Base-by-base conservation (phyloP, 805 yeast species). In the Wickerhamiella siamensis region DNA sequence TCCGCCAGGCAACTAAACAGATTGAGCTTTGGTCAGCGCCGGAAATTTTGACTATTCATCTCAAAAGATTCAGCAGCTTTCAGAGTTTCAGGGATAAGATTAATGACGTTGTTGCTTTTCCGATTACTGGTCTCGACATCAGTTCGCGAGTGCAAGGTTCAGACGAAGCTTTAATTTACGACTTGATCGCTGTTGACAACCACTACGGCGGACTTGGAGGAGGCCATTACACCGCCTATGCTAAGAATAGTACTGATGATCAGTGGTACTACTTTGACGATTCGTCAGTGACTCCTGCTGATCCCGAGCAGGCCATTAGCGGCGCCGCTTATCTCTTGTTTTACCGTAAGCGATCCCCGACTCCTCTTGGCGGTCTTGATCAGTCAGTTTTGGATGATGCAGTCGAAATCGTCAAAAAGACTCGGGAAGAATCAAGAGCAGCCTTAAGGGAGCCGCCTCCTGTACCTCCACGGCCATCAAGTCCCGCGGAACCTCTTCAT, bases 171-270 rank as follows among this genome's bases (percentile, higher is more conserved):
- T 51, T 60, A n/a, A 56, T 82, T 1, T 88, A 88, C 59, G 97
- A 91, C 56, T 64, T 91, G 47, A 69, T 83, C 52, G 97, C 91
- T 0, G 95, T 91, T 18, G 97, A 87, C 57, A 91, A 88, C 57
- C 98, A 91, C 56, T 86, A 70, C 57, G 98, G 97, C 39, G 95
- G 96, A 0, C 65, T 88, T 16, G 96, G 97, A 0, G 97, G 97
- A 4, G 97, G 98, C 2, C 97, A 91, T 64, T 88, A 91, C 60
- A 91, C 98, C 1, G 82, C 97, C 0, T 79, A 76, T 53, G 95
- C 74, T 0, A 80, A 79, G 57, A 87, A 87, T 54, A 78, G 75
- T 58, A 67, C 74, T 34, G 93, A 83, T 53, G 64, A 64, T 17
- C 67, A 74, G 44, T 91, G 97, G 97, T 84, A 86, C 56, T 81